These are phyloP conservation scores for Flaveria ramosissima DNA, from an alignment of 129 eudicot genomes.

Conservation along the genomic window DNA sequence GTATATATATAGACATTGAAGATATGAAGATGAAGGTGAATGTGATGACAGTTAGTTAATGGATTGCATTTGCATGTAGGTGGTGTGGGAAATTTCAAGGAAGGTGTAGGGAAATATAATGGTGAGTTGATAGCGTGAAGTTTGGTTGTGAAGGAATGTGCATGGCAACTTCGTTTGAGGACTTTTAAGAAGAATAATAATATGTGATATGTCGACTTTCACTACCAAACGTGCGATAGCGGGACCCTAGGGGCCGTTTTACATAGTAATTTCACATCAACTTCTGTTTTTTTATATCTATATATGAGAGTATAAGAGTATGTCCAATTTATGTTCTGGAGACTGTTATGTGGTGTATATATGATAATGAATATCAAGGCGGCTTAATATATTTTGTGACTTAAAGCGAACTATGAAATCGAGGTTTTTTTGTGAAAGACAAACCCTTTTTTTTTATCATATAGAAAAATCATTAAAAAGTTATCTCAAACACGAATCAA, in stretches of 20 bases:
- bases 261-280: neutral
- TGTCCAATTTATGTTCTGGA: too few relatives aligned
- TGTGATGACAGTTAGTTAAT: neutral
- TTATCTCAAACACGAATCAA: too few relatives aligned
- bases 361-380: too few relatives aligned
- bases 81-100: constrained; percentile 34
- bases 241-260: neutral
- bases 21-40: neutral
- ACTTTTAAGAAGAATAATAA: constrained; percentile 16
- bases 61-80: neutral
- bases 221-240: neutral
- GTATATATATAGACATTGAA: neutral
- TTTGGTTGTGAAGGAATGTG: constrained; percentile 49
- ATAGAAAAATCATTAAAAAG: too few relatives aligned
- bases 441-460: too few relatives aligned
- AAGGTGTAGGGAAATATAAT: constrained; percentile 9
- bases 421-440: too few relatives aligned
- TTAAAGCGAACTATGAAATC: too few relatives aligned
- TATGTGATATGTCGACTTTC: neutral
- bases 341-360: too few relatives aligned
- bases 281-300: neutral
- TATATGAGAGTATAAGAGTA: too few relatives aligned
- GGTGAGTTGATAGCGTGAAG: constrained; percentile 33
- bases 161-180: constrained; percentile 62
- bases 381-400: too few relatives aligned